A percentile compares a stretch with the other conserved stretches of the same genome.
These are phyloP conservation scores for Blastocystis sp. DNA, from an alignment of 352 stramenopile species.

Conservation along the genomic window DNA sequence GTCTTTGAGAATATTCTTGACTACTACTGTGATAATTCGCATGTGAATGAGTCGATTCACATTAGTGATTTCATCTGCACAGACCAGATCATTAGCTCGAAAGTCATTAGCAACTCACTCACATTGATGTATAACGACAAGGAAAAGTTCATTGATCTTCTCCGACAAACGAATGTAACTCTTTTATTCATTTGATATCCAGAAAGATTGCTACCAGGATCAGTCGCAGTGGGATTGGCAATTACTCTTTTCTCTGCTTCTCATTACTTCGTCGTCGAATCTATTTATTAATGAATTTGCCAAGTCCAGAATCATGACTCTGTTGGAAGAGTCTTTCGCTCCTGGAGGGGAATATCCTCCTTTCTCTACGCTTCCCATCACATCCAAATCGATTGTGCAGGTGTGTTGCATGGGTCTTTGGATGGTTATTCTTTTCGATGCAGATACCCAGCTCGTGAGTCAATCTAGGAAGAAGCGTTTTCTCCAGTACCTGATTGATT, in stretches of 20 bases:
- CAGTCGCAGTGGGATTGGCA: not conserved
- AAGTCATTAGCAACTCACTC: not conserved
- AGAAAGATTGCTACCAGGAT: constrained; percentile 8
- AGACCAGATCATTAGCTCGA: not conserved
- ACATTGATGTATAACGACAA: not conserved
- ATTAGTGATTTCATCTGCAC: not conserved
- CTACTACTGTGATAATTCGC: not conserved
- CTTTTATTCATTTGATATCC: not conserved
- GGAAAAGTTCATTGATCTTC: not conserved
- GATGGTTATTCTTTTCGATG: not conserved
- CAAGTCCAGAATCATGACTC: not conserved
- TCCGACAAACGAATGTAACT: not conserved
- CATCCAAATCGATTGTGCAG: not conserved
- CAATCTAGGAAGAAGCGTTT: not conserved
- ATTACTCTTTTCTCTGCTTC: not conserved
- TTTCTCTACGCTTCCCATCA: not conserved
- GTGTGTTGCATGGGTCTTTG: not conserved
- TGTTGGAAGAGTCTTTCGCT: not conserved
- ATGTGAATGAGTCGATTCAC: not conserved
- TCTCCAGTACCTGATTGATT: not conserved
- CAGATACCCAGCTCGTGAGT: not conserved
- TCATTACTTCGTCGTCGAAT: not conserved
- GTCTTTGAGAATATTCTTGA: constrained; percentile 25
- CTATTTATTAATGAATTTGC: constrained; percentile 40
- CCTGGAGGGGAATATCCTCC: not conserved